Evolutionary conservation across 2,329 filamentous ascomycete genomes (phyloP), one percentile per base, ranked within the genome.

Genomic region (Fusarium chaquense): DNA sequence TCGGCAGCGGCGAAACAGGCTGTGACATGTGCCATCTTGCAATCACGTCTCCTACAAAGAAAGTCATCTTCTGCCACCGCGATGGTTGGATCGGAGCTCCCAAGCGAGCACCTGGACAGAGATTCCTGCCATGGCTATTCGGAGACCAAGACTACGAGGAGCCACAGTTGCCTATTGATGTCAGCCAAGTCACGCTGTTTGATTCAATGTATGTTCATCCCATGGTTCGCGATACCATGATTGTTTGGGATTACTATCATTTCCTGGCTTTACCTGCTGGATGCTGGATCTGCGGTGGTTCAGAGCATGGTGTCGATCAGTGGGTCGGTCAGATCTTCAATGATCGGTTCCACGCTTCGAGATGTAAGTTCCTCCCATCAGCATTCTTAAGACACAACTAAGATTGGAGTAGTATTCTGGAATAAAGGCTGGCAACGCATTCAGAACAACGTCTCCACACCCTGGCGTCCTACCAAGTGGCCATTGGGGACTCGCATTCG

Each of bases 241-340:
- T 59, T 12, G 24, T 68, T 0, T 68, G 65, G 65, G 46, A 68
- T 12, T 67, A 68, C 16, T 68, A 67, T n/a, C 62, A 67, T 13
- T 36, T 52, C n/a, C 12, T 52, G 11, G 49, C 49, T 1, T 40
- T 52, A 3, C 49, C 49, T 41, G 49, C 49, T 18, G 49, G 49
- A 0, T 52, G 49, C 4, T 52, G 49, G 49, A 41, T 52, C 1
- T 52, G 49, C 3, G 49, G 49, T 22, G 49, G 49, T 10, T 52
- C 49, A 15, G 44, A 38, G n/a, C 11, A 57, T 10, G 65, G 62
- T 3, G 38, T 73, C 10, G 65, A 67, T 15, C 54, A 58, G 28
- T 47, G 47, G n/a, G 61, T 76, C 46, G 69, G 66, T 49, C 58
- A 74, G 22, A 45, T 72, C 41, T 52, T 41, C 3, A 52, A 33